These are phyloP conservation scores for Penicillium sp. DNA, from an alignment of 2,329 filamentous ascomycete species.

Conservation along the genomic window DNA sequence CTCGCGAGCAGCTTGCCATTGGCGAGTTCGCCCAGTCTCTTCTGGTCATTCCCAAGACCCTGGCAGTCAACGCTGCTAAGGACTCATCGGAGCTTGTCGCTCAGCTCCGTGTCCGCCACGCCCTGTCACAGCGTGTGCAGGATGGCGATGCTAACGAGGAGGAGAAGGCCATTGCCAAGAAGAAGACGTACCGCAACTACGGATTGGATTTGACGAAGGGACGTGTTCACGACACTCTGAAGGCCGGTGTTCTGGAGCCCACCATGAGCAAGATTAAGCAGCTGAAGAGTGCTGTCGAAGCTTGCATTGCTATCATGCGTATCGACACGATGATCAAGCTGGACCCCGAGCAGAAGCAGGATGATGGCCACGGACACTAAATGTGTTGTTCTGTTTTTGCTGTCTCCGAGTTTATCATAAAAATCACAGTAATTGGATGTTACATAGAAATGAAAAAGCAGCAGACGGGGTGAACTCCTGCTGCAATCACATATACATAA, in stretches of 20 bases:
- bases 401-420: constrained; percentile 15
- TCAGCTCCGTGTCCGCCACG: constrained; percentile 91
- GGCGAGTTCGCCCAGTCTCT: constrained; percentile 96
- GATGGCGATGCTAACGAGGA: constrained; percentile 78
- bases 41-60: constrained; percentile 91
- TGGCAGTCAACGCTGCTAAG: constrained; percentile 96
- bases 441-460: constrained; percentile 32
- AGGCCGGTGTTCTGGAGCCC: constrained; percentile 92
- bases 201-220: constrained; percentile 87
- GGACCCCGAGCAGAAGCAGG: constrained; percentile 81
- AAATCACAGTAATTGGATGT: constrained; percentile 39
- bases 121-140: constrained; percentile 86
- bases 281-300: constrained; percentile 97
- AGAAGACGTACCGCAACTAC: constrained; percentile 99
- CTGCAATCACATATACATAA: constrained; percentile 30
- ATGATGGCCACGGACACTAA: constrained; percentile 86
- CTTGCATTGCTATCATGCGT: constrained; percentile 98
- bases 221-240: constrained; percentile 89
- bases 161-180: constrained; percentile 85
- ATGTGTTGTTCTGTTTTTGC: constrained; percentile 21
- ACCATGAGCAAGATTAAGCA: constrained; percentile 98
- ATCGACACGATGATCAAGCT: constrained; percentile 99
- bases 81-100: constrained; percentile 94
- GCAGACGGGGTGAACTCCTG: constrained; percentile 20
- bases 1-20: constrained; percentile 95